Evolutionary conservation across 2,329 filamentous ascomycete genomes (phyloP), one percentile per base, ranked within the genome.

Genomic region (Colletotrichum truncatum): DNA sequence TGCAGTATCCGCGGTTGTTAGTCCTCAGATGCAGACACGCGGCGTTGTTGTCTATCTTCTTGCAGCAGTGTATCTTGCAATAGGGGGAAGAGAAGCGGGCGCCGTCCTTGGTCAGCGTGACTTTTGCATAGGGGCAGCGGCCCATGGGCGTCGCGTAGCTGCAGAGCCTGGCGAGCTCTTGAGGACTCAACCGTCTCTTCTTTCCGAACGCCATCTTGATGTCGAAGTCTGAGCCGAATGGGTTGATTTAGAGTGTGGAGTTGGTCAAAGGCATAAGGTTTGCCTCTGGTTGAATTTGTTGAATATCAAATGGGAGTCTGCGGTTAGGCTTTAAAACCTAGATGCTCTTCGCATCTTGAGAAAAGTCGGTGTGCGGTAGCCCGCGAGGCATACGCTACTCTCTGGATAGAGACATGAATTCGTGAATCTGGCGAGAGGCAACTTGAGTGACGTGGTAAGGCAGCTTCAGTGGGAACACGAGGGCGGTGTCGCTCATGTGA

Each of bases 21-120:
- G 39, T 59, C 28, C 59, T 67, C 41, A 59, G 14, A 34, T 67
- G 45, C 46, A 21, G n/a, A 30, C 67, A 68, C 9, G 67, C 64
- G 2, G 59, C 46, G 14, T 38, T 34, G 34, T 57, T 39, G 4
- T 64, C 45, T n/a, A 67, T 49, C 67, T 59, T 68, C 18, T 49
- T 67, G 53, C 67, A 68, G 48, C 67, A 68, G 53, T 68, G 67
- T 5, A 58, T 26, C 21, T 51, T 65, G 60, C 67, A 68, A 36
- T 48, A 67, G 14, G 51, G 52, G 14, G 64, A 67, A 1, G 25
- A 12, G 4, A 32, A 62, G 5, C 36, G 53, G 8, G 9, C 34
- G 16, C 56, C 61, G 12, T 66, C 67, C 23, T 55, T 68, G 16
- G 32, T 54, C 14, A 68, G 48, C 14, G 46, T 65, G 16, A 66